phyloP scores from a whole-genome alignment of 1,284 basidiomycete species.

The Ustanciosporium gigantosporum region DNA sequence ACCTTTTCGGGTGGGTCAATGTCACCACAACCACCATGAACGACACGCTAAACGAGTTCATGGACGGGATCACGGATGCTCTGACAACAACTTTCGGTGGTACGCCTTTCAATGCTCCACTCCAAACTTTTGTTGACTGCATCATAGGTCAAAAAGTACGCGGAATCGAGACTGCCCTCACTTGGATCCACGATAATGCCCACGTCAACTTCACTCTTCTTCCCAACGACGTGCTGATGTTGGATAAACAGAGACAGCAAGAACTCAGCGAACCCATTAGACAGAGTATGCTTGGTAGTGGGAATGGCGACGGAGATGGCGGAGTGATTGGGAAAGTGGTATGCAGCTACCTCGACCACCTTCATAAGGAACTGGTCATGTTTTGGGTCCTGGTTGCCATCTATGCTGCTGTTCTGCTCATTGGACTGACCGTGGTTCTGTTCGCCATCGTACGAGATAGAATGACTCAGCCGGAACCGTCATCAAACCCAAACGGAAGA shows the following conservation, averaged over 20 bases:
- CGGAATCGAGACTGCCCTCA: constrained; percentile 82
- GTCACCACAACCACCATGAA: constrained; percentile 87
- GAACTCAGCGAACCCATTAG: constrained; percentile 65
- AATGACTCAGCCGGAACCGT: background rate
- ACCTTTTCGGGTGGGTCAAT: constrained; percentile 85
- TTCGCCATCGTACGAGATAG: constrained; percentile 55
- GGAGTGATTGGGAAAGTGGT: constrained; percentile 78
- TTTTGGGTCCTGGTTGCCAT: constrained; percentile 79
- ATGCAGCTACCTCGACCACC: constrained; percentile 71
- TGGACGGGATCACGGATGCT: constrained; percentile 61
- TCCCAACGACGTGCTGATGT: constrained; percentile 73
- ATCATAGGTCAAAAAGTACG: constrained; percentile 85
- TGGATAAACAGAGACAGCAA: constrained; percentile 72
- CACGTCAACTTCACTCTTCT: constrained; percentile 76
- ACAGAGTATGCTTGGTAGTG: constrained; percentile 10
- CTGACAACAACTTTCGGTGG: constrained; percentile 72
- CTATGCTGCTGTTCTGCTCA: constrained; percentile 76
- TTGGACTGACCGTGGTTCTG: constrained; percentile 70
- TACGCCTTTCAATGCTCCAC: constrained; percentile 33
- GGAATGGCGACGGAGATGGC: constrained; percentile 63
- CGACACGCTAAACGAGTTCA: constrained; percentile 64
- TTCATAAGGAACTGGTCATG: constrained; percentile 79
- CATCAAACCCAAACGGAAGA: constrained; percentile 1
- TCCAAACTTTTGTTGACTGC: constrained; percentile 65
- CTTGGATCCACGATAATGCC: constrained; percentile 87